These are phyloP conservation scores for Talaromyces wortmannii DNA, from an alignment of 495 filamentous ascomycete species.

Conservation along the genomic window DNA sequence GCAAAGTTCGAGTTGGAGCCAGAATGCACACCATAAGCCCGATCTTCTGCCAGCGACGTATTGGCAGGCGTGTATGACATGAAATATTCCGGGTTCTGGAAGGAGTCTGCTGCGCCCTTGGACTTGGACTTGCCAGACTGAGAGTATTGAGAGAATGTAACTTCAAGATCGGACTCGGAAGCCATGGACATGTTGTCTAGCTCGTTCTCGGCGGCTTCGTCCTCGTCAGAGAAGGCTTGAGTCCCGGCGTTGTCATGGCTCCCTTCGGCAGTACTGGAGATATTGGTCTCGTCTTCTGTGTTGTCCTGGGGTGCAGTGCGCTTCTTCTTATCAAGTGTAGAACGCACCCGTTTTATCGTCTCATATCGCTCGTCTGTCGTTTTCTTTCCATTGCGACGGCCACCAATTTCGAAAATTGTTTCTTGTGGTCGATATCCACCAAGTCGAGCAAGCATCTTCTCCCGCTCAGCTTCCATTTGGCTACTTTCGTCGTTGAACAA, in stretches of 20 bases:
- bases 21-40: constrained; percentile 85
- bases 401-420: constrained; percentile 89
- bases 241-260: constrained; percentile 24
- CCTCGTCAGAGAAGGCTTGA: constrained; percentile 20
- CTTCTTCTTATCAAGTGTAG: constrained; percentile 36
- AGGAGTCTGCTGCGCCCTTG: constrained; percentile 37
- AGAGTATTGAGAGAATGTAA: constrained; percentile 65
- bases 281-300: constrained; percentile 20
- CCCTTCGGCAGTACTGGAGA: constrained; percentile 18
- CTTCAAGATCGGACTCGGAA: constrained; percentile 70
- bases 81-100: constrained; percentile 82
- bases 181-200: constrained; percentile 59
- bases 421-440: constrained; percentile 83
- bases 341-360: constrained; percentile 67
- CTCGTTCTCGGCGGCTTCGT: constrained; percentile 26
- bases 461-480: constrained; percentile 59
- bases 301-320: constrained; percentile 23
- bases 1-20: constrained; percentile 71
- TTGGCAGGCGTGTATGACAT: constrained; percentile 87
- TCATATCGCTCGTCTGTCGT: constrained; percentile 61
- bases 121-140: constrained; percentile 23
- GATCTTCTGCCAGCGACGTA: constrained; percentile 74
- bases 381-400: constrained; percentile 52
- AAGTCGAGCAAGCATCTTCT: constrained; percentile 78
- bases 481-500: constrained; percentile 66